Base-by-base conservation (phyloP, 1,284 basidiomycete genomes). In the Cryptococcus sp. region DNA sequence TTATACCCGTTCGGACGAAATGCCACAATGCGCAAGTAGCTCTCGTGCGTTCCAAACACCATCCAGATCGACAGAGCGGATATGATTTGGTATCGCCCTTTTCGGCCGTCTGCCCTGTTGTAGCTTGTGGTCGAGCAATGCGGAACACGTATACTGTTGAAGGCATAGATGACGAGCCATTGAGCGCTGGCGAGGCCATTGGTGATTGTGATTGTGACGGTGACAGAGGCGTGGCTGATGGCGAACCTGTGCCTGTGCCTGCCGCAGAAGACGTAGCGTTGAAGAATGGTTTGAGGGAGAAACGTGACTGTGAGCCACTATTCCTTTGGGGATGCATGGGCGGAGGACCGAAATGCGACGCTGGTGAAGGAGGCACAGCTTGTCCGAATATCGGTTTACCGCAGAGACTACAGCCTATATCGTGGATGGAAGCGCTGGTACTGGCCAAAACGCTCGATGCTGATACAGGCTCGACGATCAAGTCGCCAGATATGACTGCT, bases 21-120 rank as follows among this genome's bases (percentile, higher is more conserved):
- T 89, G 86, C 91, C 93, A 96, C 23, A 96, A 81, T 11, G 89
- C 89, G 75, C 93, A 95, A 19, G 92, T 91, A n/a, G 88, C 84
- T 13, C 93, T 84, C 19, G 96, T 46, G n/a, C 74, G 63, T 52
- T 75, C 75, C 19, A 79, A 64, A 59, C 77, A 79, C 77, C 77
- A 79, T 15, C 87, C 85, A 47, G 83, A 84, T 22, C 82, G 80
- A 69, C 90, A 91, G 10, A 94, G 80, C 1, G 89, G 87, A 75
- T 93, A 89, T n/a, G 66, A 43, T 55, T 71, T 74, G 20, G 64
- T 55, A 23, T 73, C 66, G 34, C 63, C 64, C 29, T 71, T 69
- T 15, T 62, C 58, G 81, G 80, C 63, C 52, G 50, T 62, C 47
- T 38, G 61, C 55, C 54, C 53, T 16, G 57, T 46, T 8, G 64